Evolutionary conservation across 2,329 filamentous ascomycete species (phyloP).

Genomic region (Fusarium coicis): DNA sequence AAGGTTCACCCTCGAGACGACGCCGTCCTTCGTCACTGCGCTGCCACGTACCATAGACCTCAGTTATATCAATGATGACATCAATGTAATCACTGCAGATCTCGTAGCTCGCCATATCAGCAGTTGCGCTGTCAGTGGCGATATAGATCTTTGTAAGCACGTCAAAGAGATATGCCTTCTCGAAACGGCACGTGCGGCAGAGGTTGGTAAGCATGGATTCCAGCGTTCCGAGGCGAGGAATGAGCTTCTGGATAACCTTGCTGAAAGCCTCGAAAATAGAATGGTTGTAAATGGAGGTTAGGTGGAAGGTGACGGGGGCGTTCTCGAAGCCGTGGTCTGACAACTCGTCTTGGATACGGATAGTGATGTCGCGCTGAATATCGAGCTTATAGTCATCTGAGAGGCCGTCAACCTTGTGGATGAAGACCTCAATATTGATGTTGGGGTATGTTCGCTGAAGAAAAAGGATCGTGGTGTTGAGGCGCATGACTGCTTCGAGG

Average conservation of each 20-base stretch:
- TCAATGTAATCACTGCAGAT: conserved; percentile 99
- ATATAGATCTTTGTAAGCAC: conserved; percentile 99
- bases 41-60: conserved; percentile 86
- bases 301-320: conserved; percentile 91
- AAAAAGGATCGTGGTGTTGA: conserved; percentile 90
- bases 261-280: conserved; percentile 98
- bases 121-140: conserved; percentile 91
- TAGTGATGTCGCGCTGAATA: conserved; percentile 95
- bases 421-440: conserved; percentile 98
- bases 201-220: conserved; percentile 95
- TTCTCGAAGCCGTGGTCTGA: conserved; percentile 94
- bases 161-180: conserved; percentile 98
- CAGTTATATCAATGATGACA: conserved; percentile 95
- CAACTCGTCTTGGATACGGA: conserved; percentile 95
- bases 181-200: conserved; percentile 92
- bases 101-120: conserved; percentile 96
- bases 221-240: conserved; percentile 90
- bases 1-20: conserved; percentile 68
- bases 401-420: conserved; percentile 98
- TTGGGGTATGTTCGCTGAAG: conserved; percentile 89
- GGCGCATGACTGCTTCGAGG: conserved; percentile 85
- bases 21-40: conserved; percentile 66
- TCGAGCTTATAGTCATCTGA: conserved; percentile 97
- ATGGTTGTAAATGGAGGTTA: conserved; percentile 98
- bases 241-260: conserved; percentile 97